Conservation (phyloP, 2,329 filamentous ascomycete species). For the Didymellaceae sp. region DNA sequence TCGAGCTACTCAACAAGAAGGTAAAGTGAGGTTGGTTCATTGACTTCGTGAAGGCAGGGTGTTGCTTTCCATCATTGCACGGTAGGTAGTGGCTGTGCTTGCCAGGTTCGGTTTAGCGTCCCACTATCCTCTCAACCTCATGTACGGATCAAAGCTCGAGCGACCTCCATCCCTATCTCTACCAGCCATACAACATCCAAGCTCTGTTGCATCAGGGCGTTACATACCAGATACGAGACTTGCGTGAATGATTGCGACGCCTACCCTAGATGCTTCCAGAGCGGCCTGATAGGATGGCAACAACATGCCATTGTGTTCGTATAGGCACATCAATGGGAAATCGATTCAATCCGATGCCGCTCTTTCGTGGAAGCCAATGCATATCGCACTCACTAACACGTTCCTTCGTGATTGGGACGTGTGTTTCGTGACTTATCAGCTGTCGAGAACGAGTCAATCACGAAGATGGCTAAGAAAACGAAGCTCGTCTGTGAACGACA, state of each 20-base stretch:
- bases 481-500: no score
- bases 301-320: neutral
- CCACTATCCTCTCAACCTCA: neutral
- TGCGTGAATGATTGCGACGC: neutral
- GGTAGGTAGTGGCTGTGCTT: no score
- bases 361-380: neutral
- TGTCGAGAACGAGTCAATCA: neutral
- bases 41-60: no score
- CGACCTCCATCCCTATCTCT: constrained; percentile 1
- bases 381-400: neutral
- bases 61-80: no score
- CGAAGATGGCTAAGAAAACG: neutral
- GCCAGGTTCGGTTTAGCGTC: no score
- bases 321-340: neutral
- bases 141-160: neutral
- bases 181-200: neutral
- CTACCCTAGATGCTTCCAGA: neutral
- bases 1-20: no score
- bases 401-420: no score
- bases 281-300: neutral
- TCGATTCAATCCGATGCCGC: neutral
- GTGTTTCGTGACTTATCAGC: no score
- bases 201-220: constrained; percentile 5
- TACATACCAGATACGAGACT: neutral
- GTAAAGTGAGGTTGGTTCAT: no score